Evolutionary conservation across 176 grass and related monocot species (phyloP).

Genomic region (Paspalum vaginatum): DNA sequence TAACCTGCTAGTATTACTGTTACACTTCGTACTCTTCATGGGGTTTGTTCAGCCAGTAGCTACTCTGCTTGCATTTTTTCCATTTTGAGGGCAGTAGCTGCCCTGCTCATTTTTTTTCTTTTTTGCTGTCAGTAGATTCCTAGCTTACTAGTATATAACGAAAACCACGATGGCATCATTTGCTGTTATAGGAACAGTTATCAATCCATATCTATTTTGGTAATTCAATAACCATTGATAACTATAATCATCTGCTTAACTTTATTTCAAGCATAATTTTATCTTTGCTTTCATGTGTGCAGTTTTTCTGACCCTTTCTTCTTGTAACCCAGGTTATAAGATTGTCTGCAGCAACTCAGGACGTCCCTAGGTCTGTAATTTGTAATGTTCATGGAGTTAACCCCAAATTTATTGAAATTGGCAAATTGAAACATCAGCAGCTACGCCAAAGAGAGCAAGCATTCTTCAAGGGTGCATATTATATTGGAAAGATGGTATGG

Average conservation of each 20-base stretch:
- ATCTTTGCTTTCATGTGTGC: neutral
- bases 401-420: conserved; percentile 89
- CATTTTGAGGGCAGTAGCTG: neutral
- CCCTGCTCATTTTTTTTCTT: neutral
- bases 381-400: conserved; percentile 99
- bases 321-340: conserved; percentile 70
- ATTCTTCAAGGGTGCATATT: conserved; percentile 91
- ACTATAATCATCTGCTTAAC: neutral
- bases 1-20: conserved; percentile 7
- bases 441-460: conserved; percentile 50
- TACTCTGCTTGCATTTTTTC: neutral
- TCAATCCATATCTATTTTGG: neutral
- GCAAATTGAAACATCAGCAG: conserved; percentile 73
- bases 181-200: neutral
- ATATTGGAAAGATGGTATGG: conserved; percentile 99
- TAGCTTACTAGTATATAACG: conserved; percentile 5
- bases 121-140: neutral
- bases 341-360: conserved; percentile 92
- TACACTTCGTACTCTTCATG: conserved; percentile 9
- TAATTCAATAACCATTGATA: neutral
- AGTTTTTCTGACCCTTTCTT: conserved; percentile 28
- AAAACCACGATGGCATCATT: neutral
- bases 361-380: conserved; percentile 82
- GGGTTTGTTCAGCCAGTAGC: conserved; percentile 19
- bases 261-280: neutral